Percentiles rank a stretch among this genome's conserved stretches.
Evolutionary conservation across 345 rosid species (phyloP).

Genomic region (Eucalyptus curtisii): DNA sequence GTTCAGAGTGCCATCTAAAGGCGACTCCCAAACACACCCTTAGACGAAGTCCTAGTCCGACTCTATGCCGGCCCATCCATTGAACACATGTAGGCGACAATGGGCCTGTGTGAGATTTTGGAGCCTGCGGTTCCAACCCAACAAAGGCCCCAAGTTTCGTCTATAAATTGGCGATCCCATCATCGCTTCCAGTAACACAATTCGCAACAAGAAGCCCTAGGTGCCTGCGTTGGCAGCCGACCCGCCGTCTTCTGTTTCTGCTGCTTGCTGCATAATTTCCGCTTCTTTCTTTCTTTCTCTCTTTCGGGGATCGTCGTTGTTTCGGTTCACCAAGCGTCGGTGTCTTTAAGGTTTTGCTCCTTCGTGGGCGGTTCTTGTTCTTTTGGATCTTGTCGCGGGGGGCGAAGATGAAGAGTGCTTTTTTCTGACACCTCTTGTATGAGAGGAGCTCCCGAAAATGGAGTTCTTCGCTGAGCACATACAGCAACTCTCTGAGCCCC

Average conservation of each 20-base stretch:
- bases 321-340: background rate
- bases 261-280: background rate
- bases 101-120: background rate
- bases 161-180: background rate
- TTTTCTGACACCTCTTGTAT: slow-evolving; percentile 7
- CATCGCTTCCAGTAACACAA: background rate
- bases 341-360: background rate
- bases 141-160: background rate
- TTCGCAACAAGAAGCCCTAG: background rate
- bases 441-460: background rate
- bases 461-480: slow-evolving; percentile 2
- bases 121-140: background rate
- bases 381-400: background rate
- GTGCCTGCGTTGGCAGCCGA: background rate
- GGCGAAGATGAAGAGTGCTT: background rate
- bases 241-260: background rate
- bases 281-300: background rate
- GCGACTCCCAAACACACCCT: too few species aligned
- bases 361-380: background rate
- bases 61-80: background rate
- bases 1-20: too few species aligned
- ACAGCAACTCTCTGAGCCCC: slow-evolving; percentile 35
- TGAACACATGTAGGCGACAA: background rate
- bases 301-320: background rate
- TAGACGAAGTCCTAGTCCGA: background rate